A percentile compares a stretch with the other conserved stretches of the same genome.
phyloP scores from a whole-genome alignment of 1,284 basidiomycete species.

The Ustanciosporium gigantosporum region DNA sequence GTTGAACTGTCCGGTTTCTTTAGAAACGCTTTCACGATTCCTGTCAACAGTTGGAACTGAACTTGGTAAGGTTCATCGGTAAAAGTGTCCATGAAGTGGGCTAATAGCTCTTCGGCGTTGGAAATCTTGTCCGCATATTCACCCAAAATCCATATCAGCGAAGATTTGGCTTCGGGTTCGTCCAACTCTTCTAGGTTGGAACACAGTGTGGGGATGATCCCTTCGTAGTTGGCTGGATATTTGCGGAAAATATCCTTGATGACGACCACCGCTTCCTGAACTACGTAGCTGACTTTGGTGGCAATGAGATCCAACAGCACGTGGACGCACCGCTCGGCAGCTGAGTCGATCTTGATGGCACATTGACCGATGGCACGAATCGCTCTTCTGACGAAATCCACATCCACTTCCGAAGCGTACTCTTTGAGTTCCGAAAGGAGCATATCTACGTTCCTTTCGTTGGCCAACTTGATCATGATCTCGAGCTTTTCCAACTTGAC shows the following conservation, averaged over 20 bases:
- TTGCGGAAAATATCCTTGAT: constrained; percentile 99
- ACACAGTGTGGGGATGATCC: constrained; percentile 91
- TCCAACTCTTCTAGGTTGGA: constrained; percentile 94
- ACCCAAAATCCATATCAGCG: constrained; percentile 97
- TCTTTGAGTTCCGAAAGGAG: constrained; percentile 94
- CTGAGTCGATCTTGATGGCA: constrained; percentile 89
- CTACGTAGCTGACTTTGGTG: constrained; percentile 92
- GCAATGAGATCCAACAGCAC: constrained; percentile 87
- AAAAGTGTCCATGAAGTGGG: constrained; percentile 88
- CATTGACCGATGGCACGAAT: constrained; percentile 94
- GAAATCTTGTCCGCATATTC: constrained; percentile 97
- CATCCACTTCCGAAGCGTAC: constrained; percentile 97
- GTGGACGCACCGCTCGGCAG: constrained; percentile 92
- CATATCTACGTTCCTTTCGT: constrained; percentile 89
- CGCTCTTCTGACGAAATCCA: constrained; percentile 93
- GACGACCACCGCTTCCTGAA: constrained; percentile 96
- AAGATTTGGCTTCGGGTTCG: constrained; percentile 96
- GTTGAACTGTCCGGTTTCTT: constrained; percentile 83
- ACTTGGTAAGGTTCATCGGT: constrained; percentile 91
- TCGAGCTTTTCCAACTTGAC: constrained; percentile 98
- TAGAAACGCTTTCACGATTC: constrained; percentile 94
- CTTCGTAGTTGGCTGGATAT: constrained; percentile 96
- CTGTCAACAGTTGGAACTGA: constrained; percentile 91
- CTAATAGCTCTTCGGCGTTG: constrained; percentile 88
- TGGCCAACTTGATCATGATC: constrained; percentile 93